phyloP scores from a whole-genome alignment of 2,329 filamentous ascomycete species.

The Fusarium xylarioides region DNA sequence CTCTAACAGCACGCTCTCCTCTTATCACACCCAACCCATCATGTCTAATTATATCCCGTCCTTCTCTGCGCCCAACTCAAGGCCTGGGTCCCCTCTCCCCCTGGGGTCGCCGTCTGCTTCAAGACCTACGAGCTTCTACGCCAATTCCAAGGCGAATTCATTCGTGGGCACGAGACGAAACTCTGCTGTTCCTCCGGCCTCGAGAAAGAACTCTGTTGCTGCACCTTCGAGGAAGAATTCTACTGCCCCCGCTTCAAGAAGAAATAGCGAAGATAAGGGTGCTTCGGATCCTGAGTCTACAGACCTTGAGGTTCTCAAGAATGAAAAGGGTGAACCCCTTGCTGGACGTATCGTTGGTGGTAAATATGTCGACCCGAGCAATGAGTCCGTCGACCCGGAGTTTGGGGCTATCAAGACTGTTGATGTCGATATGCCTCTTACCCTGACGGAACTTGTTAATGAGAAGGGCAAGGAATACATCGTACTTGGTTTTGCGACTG shows the following conservation, averaged over 20 bases:
- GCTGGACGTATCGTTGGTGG: constrained; percentile 33
- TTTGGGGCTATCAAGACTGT: constrained; percentile 33
- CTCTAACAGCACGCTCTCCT: constrained; percentile 1
- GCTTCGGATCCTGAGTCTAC: constrained; percentile 28
- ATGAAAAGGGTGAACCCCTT: constrained; percentile 23
- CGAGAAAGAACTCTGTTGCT: constrained; percentile 19
- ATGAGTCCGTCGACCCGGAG: constrained; percentile 23
- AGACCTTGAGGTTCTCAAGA: constrained; percentile 24
- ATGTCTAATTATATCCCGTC: constrained; percentile 38
- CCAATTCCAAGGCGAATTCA: constrained; percentile 33
- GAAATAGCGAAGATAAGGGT: constrained; percentile 10
- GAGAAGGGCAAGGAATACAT: constrained; percentile 36
- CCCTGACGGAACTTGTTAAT: constrained; percentile 23
- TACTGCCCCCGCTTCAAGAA: not conserved
- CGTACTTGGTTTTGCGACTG: constrained; percentile 33
- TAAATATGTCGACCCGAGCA: constrained; percentile 28
- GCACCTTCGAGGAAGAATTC: constrained; percentile 24
- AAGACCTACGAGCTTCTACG: constrained; percentile 34
- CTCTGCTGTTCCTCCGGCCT: not conserved
- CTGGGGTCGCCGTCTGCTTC: constrained; percentile 30
- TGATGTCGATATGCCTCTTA: constrained; percentile 35
- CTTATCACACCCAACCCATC: not conserved
- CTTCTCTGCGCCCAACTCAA: constrained; percentile 35
- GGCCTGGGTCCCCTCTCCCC: constrained; percentile 30
- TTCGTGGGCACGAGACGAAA: constrained; percentile 22